A percentile compares a stretch with the other conserved stretches of the same genome.
phyloP scores from a whole-genome alignment of 2,329 filamentous ascomycete species.

The Fulvia fulva region DNA sequence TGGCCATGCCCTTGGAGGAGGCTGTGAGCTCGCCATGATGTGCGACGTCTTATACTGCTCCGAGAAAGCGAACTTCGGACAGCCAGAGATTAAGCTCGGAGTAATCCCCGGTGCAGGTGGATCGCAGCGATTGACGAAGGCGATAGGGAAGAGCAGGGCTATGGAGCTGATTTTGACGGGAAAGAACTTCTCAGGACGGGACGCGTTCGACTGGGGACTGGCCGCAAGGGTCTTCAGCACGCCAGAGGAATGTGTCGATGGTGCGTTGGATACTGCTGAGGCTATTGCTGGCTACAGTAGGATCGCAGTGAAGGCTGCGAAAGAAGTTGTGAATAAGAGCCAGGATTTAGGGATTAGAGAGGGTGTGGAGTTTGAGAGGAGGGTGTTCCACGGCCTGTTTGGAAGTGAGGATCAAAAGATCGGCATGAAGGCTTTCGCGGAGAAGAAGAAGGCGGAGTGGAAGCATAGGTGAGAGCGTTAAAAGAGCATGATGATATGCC shows the following conservation, averaged over 20 bases:
- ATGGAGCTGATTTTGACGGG: slow-evolving; percentile 92
- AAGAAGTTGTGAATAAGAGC: slow-evolving; percentile 99
- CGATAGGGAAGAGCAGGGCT: slow-evolving; percentile 64
- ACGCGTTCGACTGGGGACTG: slow-evolving; percentile 87
- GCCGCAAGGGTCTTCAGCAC: slow-evolving; percentile 77
- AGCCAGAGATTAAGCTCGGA: slow-evolving; percentile 95
- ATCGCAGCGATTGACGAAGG: slow-evolving; percentile 79
- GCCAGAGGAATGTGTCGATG: slow-evolving; percentile 77
- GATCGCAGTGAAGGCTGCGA: slow-evolving; percentile 83
- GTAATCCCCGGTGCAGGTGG: slow-evolving; percentile 90
- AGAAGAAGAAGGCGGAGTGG: slow-evolving; percentile 94
- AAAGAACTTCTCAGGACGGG: slow-evolving; percentile 73
- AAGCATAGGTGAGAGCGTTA: slow-evolving; percentile 54
- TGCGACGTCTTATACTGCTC: slow-evolving; percentile 93
- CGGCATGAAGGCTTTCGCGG: slow-evolving; percentile 85
- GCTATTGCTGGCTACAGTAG: slow-evolving; percentile 82
- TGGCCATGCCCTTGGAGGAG: slow-evolving; percentile 89
- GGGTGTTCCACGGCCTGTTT: slow-evolving; percentile 89
- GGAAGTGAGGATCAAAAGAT: slow-evolving; percentile 96
- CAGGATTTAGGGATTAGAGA: slow-evolving; percentile 84
- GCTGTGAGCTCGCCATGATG: slow-evolving; percentile 97
- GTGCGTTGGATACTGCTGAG: slow-evolving; percentile 76
- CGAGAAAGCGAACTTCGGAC: slow-evolving; percentile 80
- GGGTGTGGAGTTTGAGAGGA: slow-evolving; percentile 90
- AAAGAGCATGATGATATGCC: slow-evolving; percentile 3